Evolutionary conservation across 2,329 filamentous ascomycete species (phyloP).

Genomic region (Mollisia scopiformis): DNA sequence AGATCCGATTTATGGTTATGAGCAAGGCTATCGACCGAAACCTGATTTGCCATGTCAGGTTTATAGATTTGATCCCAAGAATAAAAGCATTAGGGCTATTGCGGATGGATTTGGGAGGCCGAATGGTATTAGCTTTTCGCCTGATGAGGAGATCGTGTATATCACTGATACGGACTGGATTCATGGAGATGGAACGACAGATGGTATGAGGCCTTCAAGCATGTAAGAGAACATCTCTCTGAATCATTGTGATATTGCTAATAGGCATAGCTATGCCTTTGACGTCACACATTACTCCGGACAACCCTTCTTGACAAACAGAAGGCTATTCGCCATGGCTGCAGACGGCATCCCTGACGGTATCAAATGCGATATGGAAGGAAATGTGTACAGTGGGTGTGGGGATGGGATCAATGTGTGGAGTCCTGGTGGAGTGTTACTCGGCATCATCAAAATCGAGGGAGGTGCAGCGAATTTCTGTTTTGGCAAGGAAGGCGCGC

Average conservation of each 20-base stretch:
- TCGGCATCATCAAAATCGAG: conserved; percentile 50
- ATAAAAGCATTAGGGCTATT: conserved; percentile 54
- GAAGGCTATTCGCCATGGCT: conserved; percentile 56
- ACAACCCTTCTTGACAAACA: conserved; percentile 27
- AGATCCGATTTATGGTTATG: conserved; percentile 61
- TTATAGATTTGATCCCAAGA: conserved; percentile 56
- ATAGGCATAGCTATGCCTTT: conserved; percentile 25
- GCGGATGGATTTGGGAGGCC: conserved; percentile 59
- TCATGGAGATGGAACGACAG: conserved; percentile 22
- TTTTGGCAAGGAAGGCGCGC: conserved; percentile 32
- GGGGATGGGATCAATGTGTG: conserved; percentile 59
- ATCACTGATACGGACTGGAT: conserved; percentile 57
- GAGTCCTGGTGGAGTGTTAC: conserved; percentile 49
- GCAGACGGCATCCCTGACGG: conserved; percentile 62
- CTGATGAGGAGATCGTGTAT: conserved; percentile 54
- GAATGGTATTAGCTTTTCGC: conserved; percentile 62
- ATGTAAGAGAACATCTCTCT: conserved; percentile 9
- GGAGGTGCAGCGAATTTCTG: conserved; percentile 34
- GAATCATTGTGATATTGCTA: neutral
- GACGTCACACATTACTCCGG: conserved; percentile 20
- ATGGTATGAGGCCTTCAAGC: conserved; percentile 16
- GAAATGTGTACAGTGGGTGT: conserved; percentile 59
- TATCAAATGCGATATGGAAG: conserved; percentile 53
- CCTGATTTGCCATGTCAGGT: conserved; percentile 60
- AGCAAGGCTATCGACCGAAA: conserved; percentile 58